Base-by-base conservation (phyloP, 2,329 filamentous ascomycete genomes). In the Alternaria solani region DNA sequence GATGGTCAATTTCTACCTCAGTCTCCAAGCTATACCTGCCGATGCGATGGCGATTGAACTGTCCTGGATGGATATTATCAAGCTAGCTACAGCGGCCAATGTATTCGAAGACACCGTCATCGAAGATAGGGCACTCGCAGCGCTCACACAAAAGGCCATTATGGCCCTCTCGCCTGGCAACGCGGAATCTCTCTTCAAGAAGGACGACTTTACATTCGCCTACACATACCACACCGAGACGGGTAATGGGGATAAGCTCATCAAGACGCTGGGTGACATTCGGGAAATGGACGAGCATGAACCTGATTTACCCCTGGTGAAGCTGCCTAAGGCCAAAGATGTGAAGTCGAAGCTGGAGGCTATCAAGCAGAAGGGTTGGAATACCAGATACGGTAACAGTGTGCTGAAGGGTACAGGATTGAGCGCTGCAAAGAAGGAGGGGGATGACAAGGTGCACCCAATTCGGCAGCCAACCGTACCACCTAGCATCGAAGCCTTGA, bases 51-150 rank as follows among this genome's bases (percentile, higher is more conserved):
- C 51, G 3, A 54, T 47, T 16, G 42, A 39, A 23, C 20, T 12
- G 6, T 39, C 55, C 5, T 58, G 55, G 55, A 36, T 44, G 18
- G 51, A 43, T 14, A 46, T 61, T 28, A 61, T 61, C 26, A 44
- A 48, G 30, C 51, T 61, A 18, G 43, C 44, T 2, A 44, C 49
- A 8, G 51, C 59, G 7, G 55, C 59, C 2, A 44, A 61, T 20
- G 14, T 23, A 2, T 28, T 58, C 25, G n/a, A 46, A n/a, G 59
- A 58, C 16, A 7, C n/a, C 7, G 14, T 8, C 14, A 39, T 56
- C 23, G n/a, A 46, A 25, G 30, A 20, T 12, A 39, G 12, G 12
- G 57, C 46, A 7, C 36, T 56, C 2, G 34, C 18, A 7, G 57
- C 47, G 14, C 52, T 60, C 8, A 32, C 26, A 1, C 25, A 36